Evolutionary conservation across 345 rosid genomes (phyloP), one percentile per base, ranked within the genome.

Genomic region (Dimocarpus longan): DNA sequence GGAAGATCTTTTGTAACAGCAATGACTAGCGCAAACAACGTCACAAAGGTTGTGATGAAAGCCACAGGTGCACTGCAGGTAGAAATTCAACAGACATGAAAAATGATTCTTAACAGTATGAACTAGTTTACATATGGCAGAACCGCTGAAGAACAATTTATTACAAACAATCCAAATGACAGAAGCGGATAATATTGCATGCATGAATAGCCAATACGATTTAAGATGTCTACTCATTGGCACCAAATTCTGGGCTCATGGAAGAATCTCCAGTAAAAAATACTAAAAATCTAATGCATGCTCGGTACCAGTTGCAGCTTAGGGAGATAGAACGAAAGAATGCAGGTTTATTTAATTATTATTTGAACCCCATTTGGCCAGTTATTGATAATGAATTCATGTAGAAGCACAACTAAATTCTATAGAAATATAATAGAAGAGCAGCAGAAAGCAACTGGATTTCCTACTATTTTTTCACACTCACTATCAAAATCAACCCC

Each of bases 1-100:
- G 98, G 97, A 80, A 95, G 97, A 88, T 95, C 99, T 82, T 92
- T 92, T 54, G 99, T 93, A 81, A 95, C 91, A 78, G 98, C 99
- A 78, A 95, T 93, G 76, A 95, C 99, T 74, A 92, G 83, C 0
- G 99, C 99, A 78, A 95, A 95, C 81, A 95, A 70, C 48, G 98
- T 91, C 67, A 93, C 98, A 78, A 95, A 95, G 70, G 91, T 88
- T 56, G 98, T 93, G 84, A 95, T 95, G 87, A 95, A 95, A 82
- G 98, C 97, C 85, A 93, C 99, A 15, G 97, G 98, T 26, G 92
- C 90, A 84, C 99, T 95, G 93, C 89, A 88, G 42, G 74, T 6
- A 69, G 46, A 50, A 73, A 62, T 66, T 42, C 16, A 70, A 74
- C 74, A 54, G 73, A 28, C 50, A 74, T 75, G 44, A 79, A 73